phyloP scores from a whole-genome alignment of 306 rosid species.

The Sphenostylis stenocarpa region DNA sequence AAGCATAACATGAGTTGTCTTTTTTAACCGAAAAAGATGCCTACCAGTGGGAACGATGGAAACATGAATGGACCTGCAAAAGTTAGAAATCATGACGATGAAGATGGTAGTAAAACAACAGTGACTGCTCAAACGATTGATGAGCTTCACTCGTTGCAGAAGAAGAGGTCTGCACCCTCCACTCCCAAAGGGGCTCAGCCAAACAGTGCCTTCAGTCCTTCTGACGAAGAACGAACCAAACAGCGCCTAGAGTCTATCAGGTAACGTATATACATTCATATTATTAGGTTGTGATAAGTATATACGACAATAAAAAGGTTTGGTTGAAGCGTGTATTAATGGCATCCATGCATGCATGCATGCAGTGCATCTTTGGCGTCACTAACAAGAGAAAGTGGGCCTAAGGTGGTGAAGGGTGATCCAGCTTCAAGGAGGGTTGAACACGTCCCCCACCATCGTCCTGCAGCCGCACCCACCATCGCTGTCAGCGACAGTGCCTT shows the following conservation, averaged over 20 bases:
- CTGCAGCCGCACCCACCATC: conserved; percentile 49
- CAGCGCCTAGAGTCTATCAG: conserved; percentile 85
- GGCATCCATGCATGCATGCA: not conserved
- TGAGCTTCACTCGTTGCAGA: conserved; percentile 85
- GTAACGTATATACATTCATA: conserved; percentile 20
- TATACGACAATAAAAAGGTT: no score
- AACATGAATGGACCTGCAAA: no score
- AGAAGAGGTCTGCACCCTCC: conserved; percentile 59
- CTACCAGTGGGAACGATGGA: not conserved
- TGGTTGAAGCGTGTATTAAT: no score
- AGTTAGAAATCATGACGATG: conserved; percentile 51
- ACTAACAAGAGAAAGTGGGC: conserved; percentile 84
- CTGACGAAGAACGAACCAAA: conserved; percentile 59
- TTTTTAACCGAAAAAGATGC: not conserved
- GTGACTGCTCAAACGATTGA: conserved; percentile 78
- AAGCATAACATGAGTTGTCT: no score
- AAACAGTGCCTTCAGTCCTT: not conserved
- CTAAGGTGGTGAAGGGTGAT: conserved; percentile 85
- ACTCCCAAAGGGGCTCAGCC: conserved; percentile 48
- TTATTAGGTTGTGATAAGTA: no score
- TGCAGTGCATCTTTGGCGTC: conserved; percentile 90
- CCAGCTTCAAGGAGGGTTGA: conserved; percentile 51
- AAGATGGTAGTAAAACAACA: conserved; percentile 43
- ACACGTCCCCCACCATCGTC: conserved; percentile 44
- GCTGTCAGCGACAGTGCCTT: conserved; percentile 74